Evolutionary conservation across 495 filamentous ascomycete species (phyloP).

Genomic region (Niebla homalea): DNA sequence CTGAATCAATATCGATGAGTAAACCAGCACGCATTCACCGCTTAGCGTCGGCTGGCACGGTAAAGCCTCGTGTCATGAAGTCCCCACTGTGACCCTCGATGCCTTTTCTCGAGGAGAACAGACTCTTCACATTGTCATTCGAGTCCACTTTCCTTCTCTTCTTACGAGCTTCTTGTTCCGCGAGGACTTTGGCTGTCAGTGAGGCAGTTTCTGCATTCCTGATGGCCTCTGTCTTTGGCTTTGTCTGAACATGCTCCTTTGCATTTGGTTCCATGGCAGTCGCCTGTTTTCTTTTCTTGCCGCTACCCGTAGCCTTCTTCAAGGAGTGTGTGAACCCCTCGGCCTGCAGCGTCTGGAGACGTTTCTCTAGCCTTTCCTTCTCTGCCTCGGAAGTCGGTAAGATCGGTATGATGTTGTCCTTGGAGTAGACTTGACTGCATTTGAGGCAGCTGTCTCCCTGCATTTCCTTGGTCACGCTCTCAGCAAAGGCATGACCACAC

Average conservation of each 20-base stretch:
- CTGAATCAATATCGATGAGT: no score
- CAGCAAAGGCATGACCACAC: conserved; percentile 89
- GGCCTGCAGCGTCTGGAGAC: conserved; percentile 51
- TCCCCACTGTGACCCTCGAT: conserved; percentile 43
- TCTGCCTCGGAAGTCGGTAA: conserved; percentile 59
- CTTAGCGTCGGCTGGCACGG: conserved; percentile 35
- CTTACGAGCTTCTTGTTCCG: conserved; percentile 69
- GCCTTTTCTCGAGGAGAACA: conserved; percentile 48
- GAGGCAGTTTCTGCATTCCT: conserved; percentile 77
- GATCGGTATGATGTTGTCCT: conserved; percentile 73
- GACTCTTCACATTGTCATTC: conserved; percentile 56
- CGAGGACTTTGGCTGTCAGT: conserved; percentile 70
- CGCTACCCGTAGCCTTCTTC: conserved; percentile 59
- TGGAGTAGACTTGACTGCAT: conserved; percentile 63
- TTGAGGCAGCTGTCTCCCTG: conserved; percentile 48
- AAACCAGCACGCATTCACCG: conserved; percentile 13
- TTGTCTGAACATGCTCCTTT: conserved; percentile 5
- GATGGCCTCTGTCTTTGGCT: conserved; percentile 35
- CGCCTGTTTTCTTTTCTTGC: conserved; percentile 54
- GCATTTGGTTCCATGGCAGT: conserved; percentile 16
- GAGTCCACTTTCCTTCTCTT: conserved; percentile 59
- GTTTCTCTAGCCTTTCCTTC: conserved; percentile 49
- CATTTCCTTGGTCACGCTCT: conserved; percentile 70
- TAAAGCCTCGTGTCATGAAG: conserved; percentile 70
- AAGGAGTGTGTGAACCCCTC: conserved; percentile 71